A percentile compares a stretch with the other conserved stretches of the same genome.
phyloP scores from a whole-genome alignment of 1,284 basidiomycete genomes.

The Sanghuangporus sanghuang region DNA sequence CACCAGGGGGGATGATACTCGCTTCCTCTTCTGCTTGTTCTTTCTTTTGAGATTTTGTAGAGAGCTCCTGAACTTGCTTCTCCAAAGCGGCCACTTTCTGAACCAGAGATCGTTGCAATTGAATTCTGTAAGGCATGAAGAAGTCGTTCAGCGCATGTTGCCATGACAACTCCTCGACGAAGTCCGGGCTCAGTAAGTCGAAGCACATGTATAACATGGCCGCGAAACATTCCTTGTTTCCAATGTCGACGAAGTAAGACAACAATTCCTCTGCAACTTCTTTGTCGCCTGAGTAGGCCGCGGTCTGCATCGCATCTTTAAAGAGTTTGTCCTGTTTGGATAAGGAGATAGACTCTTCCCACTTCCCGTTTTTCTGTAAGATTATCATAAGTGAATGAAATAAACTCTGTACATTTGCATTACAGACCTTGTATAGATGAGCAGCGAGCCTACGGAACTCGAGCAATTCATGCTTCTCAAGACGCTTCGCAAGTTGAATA shows the following conservation, averaged over 20 bases:
- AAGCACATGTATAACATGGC: conserved; percentile 90
- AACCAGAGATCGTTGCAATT: conserved; percentile 71
- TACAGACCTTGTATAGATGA: conserved; percentile 86
- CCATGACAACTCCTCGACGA: conserved; percentile 95
- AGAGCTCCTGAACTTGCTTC: conserved; percentile 78
- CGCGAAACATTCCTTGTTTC: conserved; percentile 97
- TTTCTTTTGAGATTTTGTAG: conserved; percentile 80
- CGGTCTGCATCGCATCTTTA: conserved; percentile 94
- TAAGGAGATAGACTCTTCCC: conserved; percentile 92
- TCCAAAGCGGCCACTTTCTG: conserved; percentile 65
- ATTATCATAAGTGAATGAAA: neutral
- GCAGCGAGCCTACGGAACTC: conserved; percentile 96
- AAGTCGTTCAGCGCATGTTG: conserved; percentile 93
- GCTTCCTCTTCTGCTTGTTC: conserved; percentile 79
- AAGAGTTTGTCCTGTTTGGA: conserved; percentile 96
- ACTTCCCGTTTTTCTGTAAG: conserved; percentile 84
- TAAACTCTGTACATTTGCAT: neutral
- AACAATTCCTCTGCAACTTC: conserved; percentile 93
- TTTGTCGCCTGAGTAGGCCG: conserved; percentile 72
- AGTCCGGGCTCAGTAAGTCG: conserved; percentile 86
- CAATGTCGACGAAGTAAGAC: conserved; percentile 93
- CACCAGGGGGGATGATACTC: conserved; percentile 78
- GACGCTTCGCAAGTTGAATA: conserved; percentile 76
- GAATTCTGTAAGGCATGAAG: conserved; percentile 92
- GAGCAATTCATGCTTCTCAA: conserved; percentile 89